Conservation (phyloP, 495 filamentous ascomycete genomes). For the Annulohypoxylon nitens region DNA sequence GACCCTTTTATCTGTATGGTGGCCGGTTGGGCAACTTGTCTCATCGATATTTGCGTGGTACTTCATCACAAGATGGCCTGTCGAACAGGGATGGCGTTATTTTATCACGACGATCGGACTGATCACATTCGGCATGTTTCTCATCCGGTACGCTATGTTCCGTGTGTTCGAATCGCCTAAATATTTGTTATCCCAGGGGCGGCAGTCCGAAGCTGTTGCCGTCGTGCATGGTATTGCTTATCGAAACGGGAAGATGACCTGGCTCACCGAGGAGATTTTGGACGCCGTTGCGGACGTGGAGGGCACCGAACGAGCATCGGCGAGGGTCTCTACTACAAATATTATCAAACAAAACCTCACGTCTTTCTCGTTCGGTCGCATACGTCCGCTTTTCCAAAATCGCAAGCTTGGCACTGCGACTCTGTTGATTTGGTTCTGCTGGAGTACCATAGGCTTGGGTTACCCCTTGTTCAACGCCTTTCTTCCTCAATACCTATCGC, state of each 20-base stretch:
- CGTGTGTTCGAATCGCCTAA: slow-evolving; percentile 88
- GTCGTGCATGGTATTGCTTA: slow-evolving; percentile 81
- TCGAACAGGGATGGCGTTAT: slow-evolving; percentile 82
- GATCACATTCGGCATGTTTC: slow-evolving; percentile 78
- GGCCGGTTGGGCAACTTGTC: slow-evolving; percentile 80
- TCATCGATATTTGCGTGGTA: slow-evolving; percentile 84
- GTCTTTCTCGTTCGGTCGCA: slow-evolving; percentile 59
- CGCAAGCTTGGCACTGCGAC: slow-evolving; percentile 65
- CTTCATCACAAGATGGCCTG: slow-evolving; percentile 77
- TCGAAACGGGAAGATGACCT: slow-evolving; percentile 74
- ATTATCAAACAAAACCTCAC: slow-evolving; percentile 55
- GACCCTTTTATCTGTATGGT: slow-evolving; percentile 82
- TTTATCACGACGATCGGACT: slow-evolving; percentile 78
- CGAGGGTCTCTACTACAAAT: slow-evolving; percentile 51
- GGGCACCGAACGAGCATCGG: slow-evolving; percentile 33
- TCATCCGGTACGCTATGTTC: slow-evolving; percentile 83
- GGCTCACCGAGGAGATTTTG: slow-evolving; percentile 70
- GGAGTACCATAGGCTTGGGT: slow-evolving; percentile 67
- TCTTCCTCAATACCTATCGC: slow-evolving; percentile 83
- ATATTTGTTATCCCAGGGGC: slow-evolving; percentile 79
- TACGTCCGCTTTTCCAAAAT: slow-evolving; percentile 63
- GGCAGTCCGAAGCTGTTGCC: slow-evolving; percentile 79
- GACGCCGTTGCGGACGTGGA: slow-evolving; percentile 64
- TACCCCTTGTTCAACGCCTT: slow-evolving; percentile 90
- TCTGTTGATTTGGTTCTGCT: slow-evolving; percentile 69